Percentiles rank a stretch among this genome's conserved stretches.
These are phyloP conservation scores for Sporisorium iseilematis-ciliati DNA, from an alignment of 1,284 basidiomycete species.

Conservation along the genomic window DNA sequence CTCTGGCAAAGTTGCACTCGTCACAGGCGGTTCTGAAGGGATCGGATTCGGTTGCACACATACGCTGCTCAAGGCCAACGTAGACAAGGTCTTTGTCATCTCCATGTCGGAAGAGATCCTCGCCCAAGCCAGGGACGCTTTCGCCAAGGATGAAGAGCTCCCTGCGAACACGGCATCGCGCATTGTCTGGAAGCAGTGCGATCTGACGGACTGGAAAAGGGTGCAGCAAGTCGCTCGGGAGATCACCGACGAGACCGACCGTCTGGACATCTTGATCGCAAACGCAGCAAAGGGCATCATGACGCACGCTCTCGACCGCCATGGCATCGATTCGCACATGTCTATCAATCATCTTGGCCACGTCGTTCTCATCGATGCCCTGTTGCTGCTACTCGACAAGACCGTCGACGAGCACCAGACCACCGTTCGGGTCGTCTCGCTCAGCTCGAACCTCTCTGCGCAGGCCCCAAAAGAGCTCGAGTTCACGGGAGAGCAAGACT, in stretches of 20 bases:
- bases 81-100: slow-evolving; percentile 29
- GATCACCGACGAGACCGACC: slow-evolving; percentile 26
- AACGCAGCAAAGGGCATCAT: slow-evolving; percentile 41
- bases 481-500: slow-evolving; percentile 17
- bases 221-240: slow-evolving; percentile 32
- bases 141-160: slow-evolving; percentile 25
- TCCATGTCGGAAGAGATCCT: slow-evolving; percentile 37
- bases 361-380: slow-evolving; percentile 30
- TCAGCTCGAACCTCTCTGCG: slow-evolving; percentile 35
- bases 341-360: slow-evolving; percentile 38
- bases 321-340: slow-evolving; percentile 43
- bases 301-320: slow-evolving; percentile 23
- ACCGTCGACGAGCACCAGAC: slow-evolving; percentile 21
- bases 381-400: slow-evolving; percentile 22
- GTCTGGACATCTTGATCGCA: slow-evolving; percentile 32
- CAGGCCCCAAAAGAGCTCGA: slow-evolving; percentile 25
- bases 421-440: slow-evolving; percentile 20
- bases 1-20: slow-evolving; percentile 24
- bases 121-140: slow-evolving; percentile 24
- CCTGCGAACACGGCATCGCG: slow-evolving; percentile 5
- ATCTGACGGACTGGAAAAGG: slow-evolving; percentile 30
- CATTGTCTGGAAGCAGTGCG: slow-evolving; percentile 34
- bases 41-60: slow-evolving; percentile 38
- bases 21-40: slow-evolving; percentile 34
- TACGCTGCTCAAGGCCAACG: slow-evolving; percentile 32